Evolutionary conservation across 352 stramenopile species (phyloP), one percentile per base, ranked within the genome.

Genomic region (Phytophthora macrochlamydospora): DNA sequence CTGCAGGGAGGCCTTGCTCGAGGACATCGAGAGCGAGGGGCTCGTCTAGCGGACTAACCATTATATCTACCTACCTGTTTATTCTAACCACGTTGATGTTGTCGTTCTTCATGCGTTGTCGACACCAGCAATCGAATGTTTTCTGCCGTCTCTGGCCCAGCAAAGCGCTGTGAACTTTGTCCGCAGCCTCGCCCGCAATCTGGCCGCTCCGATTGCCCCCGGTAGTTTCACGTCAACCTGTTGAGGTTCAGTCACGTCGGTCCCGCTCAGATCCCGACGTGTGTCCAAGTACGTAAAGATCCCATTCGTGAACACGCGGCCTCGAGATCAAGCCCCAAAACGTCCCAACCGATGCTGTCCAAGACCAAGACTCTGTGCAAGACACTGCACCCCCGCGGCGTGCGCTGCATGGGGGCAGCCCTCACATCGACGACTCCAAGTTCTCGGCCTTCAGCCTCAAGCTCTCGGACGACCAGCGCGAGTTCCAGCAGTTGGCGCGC

Each of bases 401-500:
- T 63, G 45, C 81, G 84, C 37, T 52, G 51, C 35, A 86, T 93
- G 43, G 80, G 76, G 29, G 28, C 76, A 30, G 62, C 44, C 13
- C 69, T 38, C 75, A 87, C 56, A 58, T 87, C 4, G 81, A 93
- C 50, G 85, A 93, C 50, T 81, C 79, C 13, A 46, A 63, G 45
- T 82, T 78, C 51, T 56, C 58, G 3, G 42, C 66, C 71, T 90
- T 91, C 61, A 91, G 82, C 51, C 71, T 95, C 59, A 95, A 95
- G 73, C 70, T 97, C 35, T 92, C 84, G 58, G 89, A 94, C 56
- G 86, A 95, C 49, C 89, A 97, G 76, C 86, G 85, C 64, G 87
- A 93, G 61, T 95, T 97, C 69, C 88, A 97, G 72, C 59, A 80
- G 40, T 62, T 95, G 4, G 89, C 90, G 29, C 82, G 90, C 71